Evolutionary conservation across 2,329 filamentous ascomycete species (phyloP).

Genomic region (Talaromyces sp.): DNA sequence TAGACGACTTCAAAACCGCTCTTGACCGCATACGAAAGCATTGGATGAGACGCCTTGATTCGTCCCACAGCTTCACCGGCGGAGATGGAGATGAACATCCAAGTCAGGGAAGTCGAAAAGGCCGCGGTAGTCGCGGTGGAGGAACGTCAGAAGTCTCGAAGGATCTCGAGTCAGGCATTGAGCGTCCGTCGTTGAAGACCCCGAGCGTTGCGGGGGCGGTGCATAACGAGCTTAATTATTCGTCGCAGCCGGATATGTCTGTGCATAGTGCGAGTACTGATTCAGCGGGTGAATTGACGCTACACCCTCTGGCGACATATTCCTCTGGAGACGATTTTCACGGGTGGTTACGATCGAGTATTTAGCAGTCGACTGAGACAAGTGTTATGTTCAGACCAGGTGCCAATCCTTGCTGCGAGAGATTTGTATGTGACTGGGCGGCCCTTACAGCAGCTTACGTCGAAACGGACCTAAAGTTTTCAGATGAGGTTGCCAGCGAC

Average conservation of each 20-base stretch:
- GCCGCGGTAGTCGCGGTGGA: background rate
- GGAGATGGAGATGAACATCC: background rate
- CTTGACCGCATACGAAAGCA: slow-evolving; percentile 39
- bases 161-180: background rate
- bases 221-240: background rate
- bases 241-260: background rate
- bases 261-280: background rate
- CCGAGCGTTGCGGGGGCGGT: background rate
- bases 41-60: slow-evolving; percentile 24
- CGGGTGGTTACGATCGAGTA: background rate
- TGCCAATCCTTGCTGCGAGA: no score
- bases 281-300: background rate
- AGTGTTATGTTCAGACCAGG: background rate
- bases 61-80: background rate
- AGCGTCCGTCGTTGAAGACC: background rate
- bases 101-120: background rate
- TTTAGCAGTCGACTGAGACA: background rate
- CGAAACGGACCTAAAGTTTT: no score
- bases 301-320: background rate
- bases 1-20: slow-evolving; percentile 66
- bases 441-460: no score
- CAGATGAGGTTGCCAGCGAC: no score
- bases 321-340: background rate
- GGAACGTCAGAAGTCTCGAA: background rate
- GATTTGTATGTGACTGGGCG: no score